phyloP scores from a whole-genome alignment of 495 filamentous ascomycete species.

The Stereocaulon alpinum region DNA sequence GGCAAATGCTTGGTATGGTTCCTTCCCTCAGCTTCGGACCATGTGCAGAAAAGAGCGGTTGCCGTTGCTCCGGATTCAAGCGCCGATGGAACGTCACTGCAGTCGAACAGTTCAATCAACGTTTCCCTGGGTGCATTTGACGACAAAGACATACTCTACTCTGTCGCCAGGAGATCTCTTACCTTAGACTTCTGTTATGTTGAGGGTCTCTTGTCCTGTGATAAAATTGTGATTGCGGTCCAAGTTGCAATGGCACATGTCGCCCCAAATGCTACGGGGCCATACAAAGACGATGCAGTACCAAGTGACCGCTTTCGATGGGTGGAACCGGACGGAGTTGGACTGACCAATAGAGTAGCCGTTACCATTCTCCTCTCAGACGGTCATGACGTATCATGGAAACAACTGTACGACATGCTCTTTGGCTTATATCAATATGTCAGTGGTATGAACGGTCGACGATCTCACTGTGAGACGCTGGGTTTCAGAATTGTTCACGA shows the following conservation, averaged over 20 bases:
- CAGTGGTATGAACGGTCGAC: background rate
- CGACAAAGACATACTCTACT: background rate
- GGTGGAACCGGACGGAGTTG: background rate
- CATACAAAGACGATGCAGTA: background rate
- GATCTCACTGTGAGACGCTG: slow-evolving; percentile 1
- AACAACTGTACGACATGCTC: background rate
- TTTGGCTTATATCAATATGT: background rate
- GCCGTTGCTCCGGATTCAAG: background rate
- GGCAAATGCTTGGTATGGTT: background rate
- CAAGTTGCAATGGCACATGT: background rate
- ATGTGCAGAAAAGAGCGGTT: background rate
- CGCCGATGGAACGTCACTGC: background rate
- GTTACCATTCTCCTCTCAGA: background rate
- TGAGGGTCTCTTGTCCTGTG: background rate
- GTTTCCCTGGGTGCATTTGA: background rate
- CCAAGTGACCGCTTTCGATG: background rate
- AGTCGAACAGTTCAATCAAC: background rate
- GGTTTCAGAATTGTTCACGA: background rate
- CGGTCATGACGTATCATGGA: background rate
- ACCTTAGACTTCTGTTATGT: background rate
- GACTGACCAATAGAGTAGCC: background rate
- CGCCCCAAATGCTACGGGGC: background rate
- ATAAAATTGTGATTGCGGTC: background rate
- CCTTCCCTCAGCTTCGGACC: background rate
- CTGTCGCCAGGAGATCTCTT: background rate